These are phyloP conservation scores for Ramaria rubella DNA, from an alignment of 768 basidiomycete genomes.

Conservation along the genomic window DNA sequence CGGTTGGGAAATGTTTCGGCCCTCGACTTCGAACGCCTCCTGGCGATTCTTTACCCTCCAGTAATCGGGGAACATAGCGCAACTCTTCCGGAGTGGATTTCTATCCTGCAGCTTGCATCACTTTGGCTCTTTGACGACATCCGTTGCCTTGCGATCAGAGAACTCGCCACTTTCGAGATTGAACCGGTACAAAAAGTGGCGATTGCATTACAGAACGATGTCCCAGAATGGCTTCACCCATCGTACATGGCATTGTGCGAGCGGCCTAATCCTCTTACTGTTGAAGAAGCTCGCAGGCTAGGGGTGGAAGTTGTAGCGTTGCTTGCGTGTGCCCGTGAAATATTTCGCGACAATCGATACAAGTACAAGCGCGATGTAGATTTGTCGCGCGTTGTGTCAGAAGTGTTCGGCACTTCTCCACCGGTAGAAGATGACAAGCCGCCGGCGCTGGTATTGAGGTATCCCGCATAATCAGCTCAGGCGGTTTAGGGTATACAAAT, in stretches of 20 bases:
- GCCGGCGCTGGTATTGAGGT: conserved; percentile 7
- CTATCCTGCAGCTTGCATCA: conserved; percentile 35
- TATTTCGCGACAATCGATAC: conserved; percentile 15
- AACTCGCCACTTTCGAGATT: conserved; percentile 43
- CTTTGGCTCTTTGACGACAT: conserved; percentile 32
- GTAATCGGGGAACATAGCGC: conserved; percentile 21
- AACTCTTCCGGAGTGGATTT: conserved; percentile 29
- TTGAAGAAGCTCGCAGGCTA: conserved; percentile 50
- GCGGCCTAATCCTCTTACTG: conserved; percentile 43
- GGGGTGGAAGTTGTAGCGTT: conserved; percentile 49
- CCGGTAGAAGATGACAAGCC: conserved; percentile 8
- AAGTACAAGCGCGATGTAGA: conserved; percentile 16
- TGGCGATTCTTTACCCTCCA: conserved; percentile 27
- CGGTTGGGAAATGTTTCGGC: conserved; percentile 20
- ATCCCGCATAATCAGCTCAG: background rate
- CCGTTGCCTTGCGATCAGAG: conserved; percentile 29
- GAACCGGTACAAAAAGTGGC: conserved; percentile 47
- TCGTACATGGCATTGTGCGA: conserved; percentile 47
- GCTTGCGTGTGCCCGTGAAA: conserved; percentile 50
- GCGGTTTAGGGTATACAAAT: background rate
- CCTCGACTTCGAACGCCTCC: conserved; percentile 29
- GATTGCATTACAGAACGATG: conserved; percentile 45
- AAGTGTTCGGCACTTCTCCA: conserved; percentile 26
- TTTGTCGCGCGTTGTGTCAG: conserved; percentile 24
- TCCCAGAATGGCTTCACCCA: conserved; percentile 42